Evolutionary conservation across 1,139 yeast genomes (phyloP).

Genomic region (Pichia sp.): DNA sequence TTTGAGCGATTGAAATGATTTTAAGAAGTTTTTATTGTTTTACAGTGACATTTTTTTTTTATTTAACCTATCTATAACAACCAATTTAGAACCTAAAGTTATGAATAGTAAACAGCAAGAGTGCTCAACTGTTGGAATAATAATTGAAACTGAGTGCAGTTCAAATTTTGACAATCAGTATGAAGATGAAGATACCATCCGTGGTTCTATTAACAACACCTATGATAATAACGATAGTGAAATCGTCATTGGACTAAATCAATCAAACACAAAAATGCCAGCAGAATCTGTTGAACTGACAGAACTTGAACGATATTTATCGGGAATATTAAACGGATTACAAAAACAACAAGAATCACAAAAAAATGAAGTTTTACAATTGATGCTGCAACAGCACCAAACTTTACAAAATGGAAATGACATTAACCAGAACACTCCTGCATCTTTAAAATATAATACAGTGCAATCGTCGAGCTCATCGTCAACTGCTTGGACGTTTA

Average conservation of each 20-base stretch:
- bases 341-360: conserved; percentile 16
- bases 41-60: background rate
- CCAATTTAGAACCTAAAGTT: background rate
- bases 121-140: background rate
- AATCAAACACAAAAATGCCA: background rate
- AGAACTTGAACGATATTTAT: conserved; percentile 11
- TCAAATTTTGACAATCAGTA: background rate
- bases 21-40: background rate
- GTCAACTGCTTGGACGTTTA: conserved; percentile 50
- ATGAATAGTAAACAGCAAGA: background rate
- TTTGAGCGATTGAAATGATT: background rate
- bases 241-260: background rate
- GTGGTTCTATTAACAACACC: background rate
- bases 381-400: conserved; percentile 13
- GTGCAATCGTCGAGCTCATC: conserved; percentile 7
- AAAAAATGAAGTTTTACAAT: conserved; percentile 12
- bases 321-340: conserved; percentile 9
- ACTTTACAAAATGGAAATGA: background rate
- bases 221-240: background rate
- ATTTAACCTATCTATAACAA: no score
- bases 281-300: background rate
- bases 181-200: background rate
- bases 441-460: conserved; percentile 2
- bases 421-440: conserved; percentile 4
- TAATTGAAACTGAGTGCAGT: background rate